Base-by-base conservation (phyloP, 2,329 filamentous ascomycete species). In the Fusarium clavum region DNA sequence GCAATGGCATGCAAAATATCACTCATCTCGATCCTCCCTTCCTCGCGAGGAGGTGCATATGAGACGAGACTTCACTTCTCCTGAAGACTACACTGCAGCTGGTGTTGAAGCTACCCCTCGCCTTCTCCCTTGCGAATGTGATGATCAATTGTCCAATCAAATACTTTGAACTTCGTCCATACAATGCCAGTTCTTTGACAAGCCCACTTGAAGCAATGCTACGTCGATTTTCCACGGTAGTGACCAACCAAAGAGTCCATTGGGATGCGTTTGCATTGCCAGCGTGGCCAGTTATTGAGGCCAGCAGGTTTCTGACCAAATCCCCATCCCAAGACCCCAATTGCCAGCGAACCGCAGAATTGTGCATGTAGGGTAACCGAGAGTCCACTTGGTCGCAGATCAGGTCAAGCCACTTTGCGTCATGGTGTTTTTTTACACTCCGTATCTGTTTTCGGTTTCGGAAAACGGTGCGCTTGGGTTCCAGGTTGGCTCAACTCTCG, bases 271-370 rank as follows among this genome's bases (percentile, higher is more conserved):
- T 61, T 68, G 55, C 66, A 56, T 62, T 67, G 71, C 73, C 73
- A 75, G 59, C 71, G 64, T 73, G 73, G 68, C 68, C 71, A 64
- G 52, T 61, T 63, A 66, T 60, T 60, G 62, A 67, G 73, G 68
- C 73, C 73, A 62, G 61, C 72, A 62, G 57, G 64, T 58, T 61
- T 64, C 40, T 41, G 49, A 27, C 32, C 46, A 46, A 55, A 41
- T 56, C 27, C 29, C 53, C 41, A 48, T 55, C 27, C 16, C 13
- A 53, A 53, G 24, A 46, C 52, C 49, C 32, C 59, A 45, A 44
- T 46, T 57, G 53, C 63, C 46, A 45, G 30, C 51, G 25, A 63
- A 67, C 57, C 47, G 55, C 57, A 44, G 62, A 56, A 48, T 53
- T 27, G 25, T 34, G 49, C 34, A 29, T 58, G 32, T 74, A 75